A percentile compares a stretch with the other conserved stretches of the same genome.
phyloP scores from a whole-genome alignment of 108 stramenopile genomes.

The Fistulifera solaris region DNA sequence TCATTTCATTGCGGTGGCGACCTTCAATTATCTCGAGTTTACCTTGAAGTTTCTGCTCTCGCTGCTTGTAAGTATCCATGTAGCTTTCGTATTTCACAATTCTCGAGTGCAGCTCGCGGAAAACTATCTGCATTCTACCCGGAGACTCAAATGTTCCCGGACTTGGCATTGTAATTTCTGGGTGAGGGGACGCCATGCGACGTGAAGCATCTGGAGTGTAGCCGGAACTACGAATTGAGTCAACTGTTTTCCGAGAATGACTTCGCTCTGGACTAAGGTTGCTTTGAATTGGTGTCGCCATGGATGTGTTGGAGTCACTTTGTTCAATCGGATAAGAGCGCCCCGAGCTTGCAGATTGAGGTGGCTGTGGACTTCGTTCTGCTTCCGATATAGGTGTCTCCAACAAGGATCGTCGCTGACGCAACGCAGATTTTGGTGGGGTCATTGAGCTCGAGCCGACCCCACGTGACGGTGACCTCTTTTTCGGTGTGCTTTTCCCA shows the following conservation, averaged over 20 bases:
- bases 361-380: not conserved
- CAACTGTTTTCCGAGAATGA: too few relatives aligned
- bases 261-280: too few relatives aligned
- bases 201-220: constrained; percentile 1
- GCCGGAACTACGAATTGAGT: not conserved
- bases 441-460: not conserved
- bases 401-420: not conserved
- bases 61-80: constrained; percentile 9
- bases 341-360: not conserved
- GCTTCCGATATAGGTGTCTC: not conserved
- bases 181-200: not conserved
- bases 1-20: constrained; percentile 51
- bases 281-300: too few relatives aligned
- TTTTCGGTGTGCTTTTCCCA: constrained; percentile 7
- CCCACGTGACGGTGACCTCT: constrained; percentile 2
- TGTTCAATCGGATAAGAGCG: too few relatives aligned
- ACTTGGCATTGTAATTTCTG: not conserved
- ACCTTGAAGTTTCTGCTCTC: constrained; percentile 34
- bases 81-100: not conserved
- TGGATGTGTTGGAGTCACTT: too few relatives aligned
- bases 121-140: not conserved
- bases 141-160: constrained; percentile 4
- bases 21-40: constrained; percentile 44
- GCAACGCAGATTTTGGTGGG: constrained; percentile 2
- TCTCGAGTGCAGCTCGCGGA: constrained; percentile 3